Evolutionary conservation across 1,284 basidiomycete genomes (phyloP).

Genomic region (Leccinum ponderosum): DNA sequence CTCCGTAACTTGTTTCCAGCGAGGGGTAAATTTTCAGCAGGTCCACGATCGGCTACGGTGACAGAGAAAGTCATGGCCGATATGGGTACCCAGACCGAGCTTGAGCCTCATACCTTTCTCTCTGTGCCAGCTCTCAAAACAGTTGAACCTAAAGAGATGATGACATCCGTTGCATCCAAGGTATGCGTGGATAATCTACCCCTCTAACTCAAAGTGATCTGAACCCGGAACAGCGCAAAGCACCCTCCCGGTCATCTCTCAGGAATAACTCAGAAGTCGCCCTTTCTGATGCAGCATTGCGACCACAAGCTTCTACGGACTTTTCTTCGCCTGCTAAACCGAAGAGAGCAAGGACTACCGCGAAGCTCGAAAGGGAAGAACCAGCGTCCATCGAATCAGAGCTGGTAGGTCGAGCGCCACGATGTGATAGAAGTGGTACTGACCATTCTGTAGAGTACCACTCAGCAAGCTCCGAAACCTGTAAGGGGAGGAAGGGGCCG

Average conservation of each 20-base stretch:
- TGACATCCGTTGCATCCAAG: slow-evolving; percentile 20
- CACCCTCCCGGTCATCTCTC: slow-evolving; percentile 19
- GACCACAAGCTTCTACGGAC: slow-evolving; percentile 19
- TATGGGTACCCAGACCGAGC: slow-evolving; percentile 30
- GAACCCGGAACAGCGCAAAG: slow-evolving; percentile 30
- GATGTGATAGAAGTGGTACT: slow-evolving; percentile 7
- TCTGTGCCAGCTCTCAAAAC: slow-evolving; percentile 9
- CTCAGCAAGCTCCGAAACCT: slow-evolving; percentile 16
- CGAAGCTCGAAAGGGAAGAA: slow-evolving; percentile 33
- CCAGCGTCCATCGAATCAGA: slow-evolving; percentile 6
- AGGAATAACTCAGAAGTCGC: slow-evolving; percentile 21
- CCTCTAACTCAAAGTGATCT: background rate
- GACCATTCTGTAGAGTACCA: slow-evolving; percentile 12
- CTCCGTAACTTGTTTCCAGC: slow-evolving; percentile 18
- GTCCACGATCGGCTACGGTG: background rate
- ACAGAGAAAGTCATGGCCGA: slow-evolving; percentile 18
- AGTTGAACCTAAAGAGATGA: slow-evolving; percentile 19
- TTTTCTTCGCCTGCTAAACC: slow-evolving; percentile 28
- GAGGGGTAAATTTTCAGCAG: slow-evolving; percentile 5
- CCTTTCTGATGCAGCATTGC: slow-evolving; percentile 10
- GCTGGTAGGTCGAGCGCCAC: slow-evolving; percentile 18
- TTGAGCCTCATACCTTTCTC: slow-evolving; percentile 13
- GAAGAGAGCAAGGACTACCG: slow-evolving; percentile 29
- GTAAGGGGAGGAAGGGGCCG: slow-evolving; percentile 20
- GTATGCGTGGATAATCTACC: slow-evolving; percentile 1